Base-by-base conservation (phyloP, 2,329 filamentous ascomycete species). In the Aspergillus pseudoterreus region DNA sequence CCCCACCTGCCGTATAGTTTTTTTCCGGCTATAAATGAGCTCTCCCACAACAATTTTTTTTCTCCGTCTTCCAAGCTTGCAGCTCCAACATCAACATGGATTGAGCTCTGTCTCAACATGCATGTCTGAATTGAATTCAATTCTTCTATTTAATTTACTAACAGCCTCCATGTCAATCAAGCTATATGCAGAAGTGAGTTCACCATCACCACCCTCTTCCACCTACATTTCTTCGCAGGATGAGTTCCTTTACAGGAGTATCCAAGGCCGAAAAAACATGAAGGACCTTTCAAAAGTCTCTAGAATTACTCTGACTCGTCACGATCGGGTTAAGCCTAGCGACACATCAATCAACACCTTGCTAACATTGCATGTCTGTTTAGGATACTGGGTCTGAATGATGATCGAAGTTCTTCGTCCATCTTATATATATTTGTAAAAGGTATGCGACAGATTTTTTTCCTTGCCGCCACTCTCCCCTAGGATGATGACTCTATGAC, bases 401-500 rank as follows among this genome's bases (percentile, higher is more conserved):
- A 4, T 30, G 27, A 30, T 3, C 27, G 10, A 10, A 30, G 27
- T 30, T 11, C 27, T 19, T 17, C 17, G 6, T 22, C 15, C 14
- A 19, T 22, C 11, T 17, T 6, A 11, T 42, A 3, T 17, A 49
- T 19, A 43, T 44, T 61, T 46, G 14, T 55, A 68, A 75, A 78
- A 81, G 78, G 78, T 80, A 67, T 61, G 64, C 39, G 24, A 50
- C 27, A 6, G 36, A 33, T 11, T 15, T 50, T 38, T 44, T 44
- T 39, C 56, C 54, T 41, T 49, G 38, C 46, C 43, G 50, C 27
- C 19, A 49, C 46, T 41, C 50, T 52, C 42, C 51, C 57, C 54
- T 74, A 74, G 67, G 69, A 73, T 84, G 82, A 84, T 84, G 81
- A 84, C 78, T 70, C 71, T 71, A 75, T 71, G 81, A 84, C 81